These are phyloP conservation scores for Pleurotus sapidus DNA, from an alignment of 768 basidiomycete species.

Conservation along the genomic window DNA sequence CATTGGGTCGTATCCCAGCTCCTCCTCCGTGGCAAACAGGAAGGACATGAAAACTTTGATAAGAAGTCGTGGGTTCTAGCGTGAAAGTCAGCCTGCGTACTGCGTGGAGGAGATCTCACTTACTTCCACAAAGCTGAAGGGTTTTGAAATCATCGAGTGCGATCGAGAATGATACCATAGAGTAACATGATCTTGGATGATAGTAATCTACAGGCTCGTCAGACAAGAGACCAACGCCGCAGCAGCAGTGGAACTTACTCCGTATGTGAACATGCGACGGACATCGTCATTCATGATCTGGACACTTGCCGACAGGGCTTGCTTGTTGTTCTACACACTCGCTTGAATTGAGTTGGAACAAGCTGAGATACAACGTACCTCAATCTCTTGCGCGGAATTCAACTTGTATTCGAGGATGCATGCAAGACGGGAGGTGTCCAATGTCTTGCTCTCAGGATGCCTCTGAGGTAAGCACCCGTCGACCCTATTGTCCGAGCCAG, in stretches of 20 bases:
- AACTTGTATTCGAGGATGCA: no score
- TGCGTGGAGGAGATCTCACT: background rate
- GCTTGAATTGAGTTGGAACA: no score
- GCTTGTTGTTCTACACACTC: background rate
- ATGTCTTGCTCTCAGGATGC: no score
- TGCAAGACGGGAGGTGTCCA: no score
- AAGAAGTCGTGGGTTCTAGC: conserved; percentile 12
- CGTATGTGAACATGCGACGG: conserved; percentile 19
- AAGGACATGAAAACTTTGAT: conserved; percentile 16
- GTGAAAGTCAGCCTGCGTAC: background rate
- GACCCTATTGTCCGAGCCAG: no score
- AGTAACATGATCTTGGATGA: conserved; percentile 10
- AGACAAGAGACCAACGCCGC: background rate
- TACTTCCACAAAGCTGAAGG: conserved; percentile 9
- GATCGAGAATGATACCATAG: conserved; percentile 19
- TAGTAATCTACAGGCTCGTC: conserved; percentile 11
- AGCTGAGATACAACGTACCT: no score
- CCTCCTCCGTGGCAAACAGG: conserved; percentile 13
- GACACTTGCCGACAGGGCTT: background rate
- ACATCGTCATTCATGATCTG: conserved; percentile 23
- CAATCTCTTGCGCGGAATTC: no score
- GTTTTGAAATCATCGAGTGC: conserved; percentile 12
- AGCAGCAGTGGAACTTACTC: conserved; percentile 10
- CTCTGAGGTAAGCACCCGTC: no score
- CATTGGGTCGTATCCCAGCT: conserved; percentile 13